These are phyloP conservation scores for Acaromyces ingoldii DNA, from an alignment of 1,284 basidiomycete species.

Conservation along the genomic window DNA sequence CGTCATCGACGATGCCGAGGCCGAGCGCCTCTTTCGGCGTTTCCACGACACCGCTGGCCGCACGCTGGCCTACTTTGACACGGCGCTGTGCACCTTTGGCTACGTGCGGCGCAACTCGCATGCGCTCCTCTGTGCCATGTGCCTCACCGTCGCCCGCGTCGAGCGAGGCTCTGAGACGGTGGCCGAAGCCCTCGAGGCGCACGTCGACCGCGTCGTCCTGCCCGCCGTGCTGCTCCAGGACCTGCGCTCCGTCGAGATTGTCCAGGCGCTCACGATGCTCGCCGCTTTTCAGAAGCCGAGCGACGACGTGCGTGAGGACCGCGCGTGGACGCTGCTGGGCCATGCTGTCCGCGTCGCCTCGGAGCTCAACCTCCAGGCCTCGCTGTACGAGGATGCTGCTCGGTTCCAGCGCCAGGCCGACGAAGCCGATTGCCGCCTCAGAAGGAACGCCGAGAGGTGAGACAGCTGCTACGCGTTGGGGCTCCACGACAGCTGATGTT, in stretches of 20 bases:
- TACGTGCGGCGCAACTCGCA: conserved; percentile 20
- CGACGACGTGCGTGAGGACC: conserved; percentile 20
- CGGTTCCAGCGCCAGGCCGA: no score
- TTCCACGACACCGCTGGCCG: conserved; percentile 22
- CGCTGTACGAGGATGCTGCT: conserved; percentile 7
- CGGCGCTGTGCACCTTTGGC: conserved; percentile 18
- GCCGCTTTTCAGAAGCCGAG: conserved; percentile 20
- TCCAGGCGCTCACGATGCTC: conserved; percentile 23
- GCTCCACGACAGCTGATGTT: no score
- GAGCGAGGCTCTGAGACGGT: not conserved
- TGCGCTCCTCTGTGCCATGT: conserved; percentile 24
- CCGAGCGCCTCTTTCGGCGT: conserved; percentile 16
- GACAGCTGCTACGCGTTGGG: no score
- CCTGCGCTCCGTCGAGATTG: conserved; percentile 25
- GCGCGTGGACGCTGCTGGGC: conserved; percentile 11
- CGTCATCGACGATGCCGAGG: not conserved
- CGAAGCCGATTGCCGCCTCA: no score
- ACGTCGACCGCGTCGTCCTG: conserved; percentile 20
- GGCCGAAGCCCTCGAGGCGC: not conserved
- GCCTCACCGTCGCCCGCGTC: conserved; percentile 20
- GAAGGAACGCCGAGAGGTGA: no score
- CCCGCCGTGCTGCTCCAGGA: conserved; percentile 23
- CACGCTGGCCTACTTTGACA: conserved; percentile 22
- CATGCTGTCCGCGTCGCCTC: conserved; percentile 21
- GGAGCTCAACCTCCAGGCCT: conserved; percentile 23